A percentile compares a stretch with the other conserved stretches of the same genome.
Evolutionary conservation across 2,329 filamentous ascomycete species (phyloP).

Genomic region (Emmonsia crescens): DNA sequence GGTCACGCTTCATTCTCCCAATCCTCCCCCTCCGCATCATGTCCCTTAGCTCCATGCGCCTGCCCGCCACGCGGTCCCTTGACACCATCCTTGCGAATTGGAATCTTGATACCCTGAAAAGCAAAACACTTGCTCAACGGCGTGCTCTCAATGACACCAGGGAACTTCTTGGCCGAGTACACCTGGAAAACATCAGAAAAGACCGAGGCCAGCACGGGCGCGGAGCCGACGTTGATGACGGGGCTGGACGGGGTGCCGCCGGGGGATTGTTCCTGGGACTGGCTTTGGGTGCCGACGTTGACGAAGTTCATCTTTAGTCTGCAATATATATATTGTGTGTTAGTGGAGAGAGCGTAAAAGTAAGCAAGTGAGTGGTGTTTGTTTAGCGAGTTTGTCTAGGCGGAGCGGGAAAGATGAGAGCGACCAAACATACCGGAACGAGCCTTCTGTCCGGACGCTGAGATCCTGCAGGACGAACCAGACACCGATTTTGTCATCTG

Average conservation of each 20-base stretch:
- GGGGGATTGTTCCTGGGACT: slow-evolving; percentile 10
- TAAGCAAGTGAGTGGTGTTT: too few species aligned
- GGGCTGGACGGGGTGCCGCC: slow-evolving; percentile 21
- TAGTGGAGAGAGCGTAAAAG: neutral
- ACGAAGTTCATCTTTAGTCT: slow-evolving; percentile 68
- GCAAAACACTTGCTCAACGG: slow-evolving; percentile 86
- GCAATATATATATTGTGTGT: neutral
- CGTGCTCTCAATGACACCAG: slow-evolving; percentile 91
- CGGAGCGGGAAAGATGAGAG: too few species aligned
- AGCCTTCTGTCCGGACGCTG: slow-evolving; percentile 84
- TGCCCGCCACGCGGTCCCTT: slow-evolving; percentile 34
- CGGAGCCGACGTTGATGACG: slow-evolving; percentile 60
- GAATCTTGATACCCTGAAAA: slow-evolving; percentile 89
- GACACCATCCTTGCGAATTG: slow-evolving; percentile 76
- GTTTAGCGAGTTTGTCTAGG: too few species aligned
- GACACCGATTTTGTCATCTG: slow-evolving; percentile 69
- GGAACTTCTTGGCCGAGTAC: slow-evolving; percentile 96
- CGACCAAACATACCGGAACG: slow-evolving; percentile 62
- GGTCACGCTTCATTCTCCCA: slow-evolving; percentile 6
- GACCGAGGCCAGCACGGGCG: slow-evolving; percentile 70
- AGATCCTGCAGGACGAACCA: slow-evolving; percentile 97
- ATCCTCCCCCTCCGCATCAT: slow-evolving; percentile 16
- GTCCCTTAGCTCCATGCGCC: slow-evolving; percentile 33
- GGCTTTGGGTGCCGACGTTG: slow-evolving; percentile 52
- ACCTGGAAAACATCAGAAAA: slow-evolving; percentile 89